Conservation (phyloP, 345 rosid genomes). For the Xanthoceras sorbifolium region DNA sequence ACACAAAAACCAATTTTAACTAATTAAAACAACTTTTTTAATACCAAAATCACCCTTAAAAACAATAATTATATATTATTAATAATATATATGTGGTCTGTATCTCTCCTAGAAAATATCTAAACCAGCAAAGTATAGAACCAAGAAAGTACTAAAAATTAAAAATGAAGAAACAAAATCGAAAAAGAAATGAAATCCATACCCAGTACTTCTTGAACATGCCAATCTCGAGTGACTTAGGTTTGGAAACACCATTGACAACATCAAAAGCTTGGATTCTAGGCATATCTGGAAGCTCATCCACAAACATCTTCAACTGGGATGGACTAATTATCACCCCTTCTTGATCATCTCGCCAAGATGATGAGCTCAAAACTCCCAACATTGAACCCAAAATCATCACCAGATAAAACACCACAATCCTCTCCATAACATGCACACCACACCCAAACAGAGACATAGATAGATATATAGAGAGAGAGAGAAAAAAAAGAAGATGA, state of each 20-base stretch:
- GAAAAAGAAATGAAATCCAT: constrained; percentile 6
- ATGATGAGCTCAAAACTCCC: constrained; percentile 1
- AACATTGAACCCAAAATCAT: not conserved
- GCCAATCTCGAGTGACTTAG: constrained; percentile 65
- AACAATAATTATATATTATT: not conserved
- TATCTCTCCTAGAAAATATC: not conserved
- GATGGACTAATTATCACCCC: constrained; percentile 36
- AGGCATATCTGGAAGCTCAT: constrained; percentile 71
- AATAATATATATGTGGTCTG: too few relatives aligned
- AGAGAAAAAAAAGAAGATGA: not conserved
- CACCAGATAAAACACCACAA: constrained; percentile 5
- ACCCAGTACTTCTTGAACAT: constrained; percentile 85
- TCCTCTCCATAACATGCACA: not conserved
- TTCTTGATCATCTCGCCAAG: constrained; percentile 37
- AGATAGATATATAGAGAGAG: not conserved
- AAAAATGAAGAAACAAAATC: not conserved
- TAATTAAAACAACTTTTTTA: too few relatives aligned
- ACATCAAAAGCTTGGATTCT: constrained; percentile 47
- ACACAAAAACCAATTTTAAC: not conserved
- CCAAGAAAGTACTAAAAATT: not conserved
- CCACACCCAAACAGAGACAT: too few relatives aligned
- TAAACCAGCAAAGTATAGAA: not conserved
- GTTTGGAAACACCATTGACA: constrained; percentile 39
- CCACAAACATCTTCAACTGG: constrained; percentile 72
- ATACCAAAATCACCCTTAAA: not conserved